phyloP scores from a whole-genome alignment of 2,329 filamentous ascomycete genomes.

The Aspergillus nomiae region DNA sequence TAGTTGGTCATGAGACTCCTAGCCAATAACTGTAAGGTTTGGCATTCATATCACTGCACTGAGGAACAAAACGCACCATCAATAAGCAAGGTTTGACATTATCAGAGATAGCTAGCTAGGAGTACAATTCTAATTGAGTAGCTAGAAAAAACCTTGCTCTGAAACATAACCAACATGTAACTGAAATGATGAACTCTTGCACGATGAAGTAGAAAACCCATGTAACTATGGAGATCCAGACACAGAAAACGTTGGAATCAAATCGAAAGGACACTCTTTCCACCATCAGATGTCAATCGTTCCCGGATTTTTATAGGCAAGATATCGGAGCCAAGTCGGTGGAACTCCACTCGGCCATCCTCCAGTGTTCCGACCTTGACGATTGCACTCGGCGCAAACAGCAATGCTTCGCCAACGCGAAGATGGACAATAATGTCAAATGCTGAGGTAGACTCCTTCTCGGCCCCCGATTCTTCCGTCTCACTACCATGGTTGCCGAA shows the following conservation, averaged over 20 bases:
- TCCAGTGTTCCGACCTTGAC: not conserved
- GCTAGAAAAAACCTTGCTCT: too few relatives aligned
- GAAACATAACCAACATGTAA: too few relatives aligned
- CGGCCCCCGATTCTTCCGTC: not conserved
- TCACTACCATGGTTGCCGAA: not conserved
- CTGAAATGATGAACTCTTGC: too few relatives aligned
- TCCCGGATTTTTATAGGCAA: conserved; percentile 6
- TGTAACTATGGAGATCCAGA: too few relatives aligned
- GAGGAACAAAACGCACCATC: too few relatives aligned
- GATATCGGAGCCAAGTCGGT: conserved; percentile 3
- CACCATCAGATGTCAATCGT: conserved; percentile 11
- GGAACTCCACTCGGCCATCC: not conserved
- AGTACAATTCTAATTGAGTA: too few relatives aligned
- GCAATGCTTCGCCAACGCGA: conserved; percentile 10
- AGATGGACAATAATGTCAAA: conserved; percentile 10
- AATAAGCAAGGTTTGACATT: too few relatives aligned
- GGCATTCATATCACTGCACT: too few relatives aligned
- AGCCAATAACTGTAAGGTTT: too few relatives aligned
- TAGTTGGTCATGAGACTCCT: too few relatives aligned
- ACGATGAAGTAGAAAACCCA: too few relatives aligned
- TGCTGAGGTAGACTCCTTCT: not conserved
- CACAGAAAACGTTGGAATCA: not conserved
- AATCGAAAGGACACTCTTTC: not conserved
- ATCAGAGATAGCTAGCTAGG: too few relatives aligned
- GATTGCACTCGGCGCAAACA: conserved; percentile 11